A percentile compares a stretch with the other conserved stretches of the same genome.
These are phyloP conservation scores for Exophiala lecanii-corni DNA, from an alignment of 2,329 filamentous ascomycete genomes.

Conservation along the genomic window DNA sequence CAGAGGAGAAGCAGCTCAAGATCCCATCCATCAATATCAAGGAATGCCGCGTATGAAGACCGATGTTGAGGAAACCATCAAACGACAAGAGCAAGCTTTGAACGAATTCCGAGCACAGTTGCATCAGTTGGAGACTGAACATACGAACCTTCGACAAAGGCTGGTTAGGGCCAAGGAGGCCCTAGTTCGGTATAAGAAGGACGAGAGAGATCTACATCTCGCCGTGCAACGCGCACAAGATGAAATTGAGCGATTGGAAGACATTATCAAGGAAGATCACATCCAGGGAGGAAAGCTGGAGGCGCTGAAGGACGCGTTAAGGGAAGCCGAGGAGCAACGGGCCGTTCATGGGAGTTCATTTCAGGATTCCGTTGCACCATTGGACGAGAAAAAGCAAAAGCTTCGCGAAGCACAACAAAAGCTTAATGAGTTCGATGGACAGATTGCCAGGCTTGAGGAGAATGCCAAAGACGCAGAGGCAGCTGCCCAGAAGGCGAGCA, in stretches of 20 bases:
- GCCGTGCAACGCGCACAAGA: constrained; percentile 58
- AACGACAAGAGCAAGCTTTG: constrained; percentile 45
- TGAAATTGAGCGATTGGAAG: constrained; percentile 60
- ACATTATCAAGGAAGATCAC: constrained; percentile 54
- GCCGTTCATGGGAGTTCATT: constrained; percentile 41
- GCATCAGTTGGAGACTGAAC: constrained; percentile 47
- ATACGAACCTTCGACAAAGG: constrained; percentile 45
- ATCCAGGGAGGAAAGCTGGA: constrained; percentile 64
- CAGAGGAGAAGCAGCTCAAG: constrained; percentile 45
- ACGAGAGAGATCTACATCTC: constrained; percentile 48
- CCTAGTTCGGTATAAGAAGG: constrained; percentile 47
- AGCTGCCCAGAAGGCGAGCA: constrained; percentile 22
- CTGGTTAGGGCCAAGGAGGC: constrained; percentile 48
- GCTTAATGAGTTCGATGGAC: constrained; percentile 32
- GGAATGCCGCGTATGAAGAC: constrained; percentile 71
- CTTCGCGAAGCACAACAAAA: constrained; percentile 37
- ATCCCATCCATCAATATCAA: constrained; percentile 50
- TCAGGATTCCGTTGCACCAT: constrained; percentile 45
- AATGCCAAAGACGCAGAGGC: constrained; percentile 3
- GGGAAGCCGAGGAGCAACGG: constrained; percentile 50
- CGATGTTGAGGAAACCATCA: constrained; percentile 65
- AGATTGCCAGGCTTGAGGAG: constrained; percentile 38
- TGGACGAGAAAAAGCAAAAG: constrained; percentile 39
- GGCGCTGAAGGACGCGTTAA: constrained; percentile 54
- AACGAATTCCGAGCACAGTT: constrained; percentile 54